Evolutionary conservation across 441 rosid species (phyloP).

Genomic region (Gossypium schwendimanii): DNA sequence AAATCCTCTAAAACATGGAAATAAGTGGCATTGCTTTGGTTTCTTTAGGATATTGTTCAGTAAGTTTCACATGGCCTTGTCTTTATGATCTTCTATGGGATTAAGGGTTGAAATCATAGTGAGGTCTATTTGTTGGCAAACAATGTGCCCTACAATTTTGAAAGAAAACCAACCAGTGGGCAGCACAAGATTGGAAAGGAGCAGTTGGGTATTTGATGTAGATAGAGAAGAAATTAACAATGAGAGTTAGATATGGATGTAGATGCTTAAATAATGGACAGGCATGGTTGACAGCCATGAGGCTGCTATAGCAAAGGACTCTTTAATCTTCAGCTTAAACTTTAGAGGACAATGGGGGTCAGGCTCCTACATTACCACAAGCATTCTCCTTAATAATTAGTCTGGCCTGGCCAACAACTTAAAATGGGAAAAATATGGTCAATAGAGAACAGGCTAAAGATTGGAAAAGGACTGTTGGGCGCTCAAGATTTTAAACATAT

Average conservation of each 20-base stretch:
- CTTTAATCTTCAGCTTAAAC: not conserved
- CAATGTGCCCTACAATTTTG: not conserved
- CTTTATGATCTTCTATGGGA: not conserved
- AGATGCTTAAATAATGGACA: not conserved
- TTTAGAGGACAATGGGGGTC: not conserved
- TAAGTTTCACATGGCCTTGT: too few relatives aligned
- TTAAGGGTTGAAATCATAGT: not conserved
- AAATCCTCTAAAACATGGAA: too few relatives aligned
- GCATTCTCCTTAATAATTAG: not conserved
- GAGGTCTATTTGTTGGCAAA: conserved; percentile 6
- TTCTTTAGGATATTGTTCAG: too few relatives aligned
- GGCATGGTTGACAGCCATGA: not conserved
- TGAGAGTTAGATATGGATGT: not conserved
- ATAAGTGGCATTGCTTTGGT: too few relatives aligned
- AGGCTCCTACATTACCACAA: not conserved
- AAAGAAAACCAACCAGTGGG: not conserved
- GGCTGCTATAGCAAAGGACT: not conserved
- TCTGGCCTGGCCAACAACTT: not conserved
- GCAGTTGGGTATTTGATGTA: not conserved
- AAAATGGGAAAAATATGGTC: not conserved
- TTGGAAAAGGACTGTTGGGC: not conserved
- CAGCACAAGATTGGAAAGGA: not conserved
- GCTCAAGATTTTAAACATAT: not conserved
- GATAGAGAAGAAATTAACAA: not conserved
- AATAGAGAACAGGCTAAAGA: not conserved